Evolutionary conservation across 805 yeast genomes (phyloP).

Genomic region (Saccharomycopsis fibuligera): DNA sequence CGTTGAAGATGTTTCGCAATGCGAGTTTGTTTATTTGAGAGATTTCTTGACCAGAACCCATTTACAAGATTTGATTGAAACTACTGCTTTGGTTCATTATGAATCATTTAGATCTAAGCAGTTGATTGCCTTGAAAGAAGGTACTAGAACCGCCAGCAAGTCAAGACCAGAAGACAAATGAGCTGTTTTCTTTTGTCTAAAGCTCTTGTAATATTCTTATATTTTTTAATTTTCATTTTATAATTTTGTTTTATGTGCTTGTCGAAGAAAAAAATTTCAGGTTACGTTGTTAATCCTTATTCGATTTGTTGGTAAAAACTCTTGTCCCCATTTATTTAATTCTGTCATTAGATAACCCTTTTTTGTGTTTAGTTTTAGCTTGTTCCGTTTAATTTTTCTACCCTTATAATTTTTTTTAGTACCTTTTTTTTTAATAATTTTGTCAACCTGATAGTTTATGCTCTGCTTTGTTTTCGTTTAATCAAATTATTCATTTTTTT

Average conservation of each 20-base stretch:
- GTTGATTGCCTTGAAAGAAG: slow-evolving; percentile 87
- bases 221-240: too few relatives aligned
- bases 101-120: slow-evolving; percentile 93
- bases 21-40: slow-evolving; percentile 91
- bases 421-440: too few relatives aligned
- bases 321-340: background rate
- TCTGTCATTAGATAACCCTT: background rate
- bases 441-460: too few relatives aligned
- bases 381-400: too few relatives aligned
- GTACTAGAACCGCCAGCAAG: slow-evolving; percentile 38
- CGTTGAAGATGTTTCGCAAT: slow-evolving; percentile 90
- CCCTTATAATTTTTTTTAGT: too few relatives aligned
- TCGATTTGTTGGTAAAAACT: background rate
- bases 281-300: background rate
- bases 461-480: too few relatives aligned
- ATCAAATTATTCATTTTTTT: too few relatives aligned
- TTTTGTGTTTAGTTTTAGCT: too few relatives aligned
- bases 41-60: slow-evolving; percentile 94
- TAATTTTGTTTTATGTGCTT: too few relatives aligned
- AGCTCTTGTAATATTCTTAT: background rate
- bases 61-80: slow-evolving; percentile 90
- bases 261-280: background rate
- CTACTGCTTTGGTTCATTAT: slow-evolving; percentile 82
- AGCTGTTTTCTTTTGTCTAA: background rate
- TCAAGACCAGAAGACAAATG: slow-evolving; percentile 16